Conservation (phyloP, 1,284 basidiomycete genomes). For the Ustilago bromivora region DNA sequence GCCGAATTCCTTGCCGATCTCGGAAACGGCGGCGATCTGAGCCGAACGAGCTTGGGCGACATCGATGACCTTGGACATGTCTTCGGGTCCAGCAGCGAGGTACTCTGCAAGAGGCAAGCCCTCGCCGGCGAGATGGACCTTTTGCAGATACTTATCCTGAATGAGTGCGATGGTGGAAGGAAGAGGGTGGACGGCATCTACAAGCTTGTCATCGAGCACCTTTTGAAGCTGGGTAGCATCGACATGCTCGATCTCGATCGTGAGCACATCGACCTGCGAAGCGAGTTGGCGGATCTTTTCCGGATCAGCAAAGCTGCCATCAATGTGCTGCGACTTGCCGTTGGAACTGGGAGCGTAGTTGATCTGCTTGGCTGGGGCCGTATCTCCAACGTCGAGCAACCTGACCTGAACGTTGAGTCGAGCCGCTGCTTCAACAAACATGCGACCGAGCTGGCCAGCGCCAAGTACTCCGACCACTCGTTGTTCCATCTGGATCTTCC, state of each 20-base stretch:
- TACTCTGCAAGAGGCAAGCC: slow-evolving; percentile 81
- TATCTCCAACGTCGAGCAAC: slow-evolving; percentile 84
- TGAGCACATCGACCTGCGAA: slow-evolving; percentile 84
- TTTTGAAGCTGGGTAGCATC: slow-evolving; percentile 79
- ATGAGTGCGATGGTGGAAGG: slow-evolving; percentile 87
- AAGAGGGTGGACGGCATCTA: slow-evolving; percentile 80
- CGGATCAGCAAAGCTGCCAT: slow-evolving; percentile 89
- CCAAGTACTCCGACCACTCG: slow-evolving; percentile 72
- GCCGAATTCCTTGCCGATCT: slow-evolving; percentile 74
- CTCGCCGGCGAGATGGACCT: slow-evolving; percentile 74
- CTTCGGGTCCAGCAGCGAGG: slow-evolving; percentile 72
- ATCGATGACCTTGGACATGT: slow-evolving; percentile 70
- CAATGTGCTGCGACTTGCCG: slow-evolving; percentile 76
- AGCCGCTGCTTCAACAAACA: slow-evolving; percentile 92
- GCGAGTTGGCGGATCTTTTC: slow-evolving; percentile 85
- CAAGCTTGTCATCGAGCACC: slow-evolving; percentile 65
- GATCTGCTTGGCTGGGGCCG: slow-evolving; percentile 92
- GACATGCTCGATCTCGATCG: slow-evolving; percentile 98
- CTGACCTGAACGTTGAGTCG: slow-evolving; percentile 87
- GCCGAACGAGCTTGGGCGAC: slow-evolving; percentile 72
- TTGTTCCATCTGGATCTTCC: slow-evolving; percentile 43
- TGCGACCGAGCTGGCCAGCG: slow-evolving; percentile 96
- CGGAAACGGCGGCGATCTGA: slow-evolving; percentile 50
- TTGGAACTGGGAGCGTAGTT: slow-evolving; percentile 51
- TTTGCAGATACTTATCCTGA: slow-evolving; percentile 95